These are phyloP conservation scores for Penicillium glabrum DNA, from an alignment of 2,329 filamentous ascomycete genomes.

Conservation along the genomic window DNA sequence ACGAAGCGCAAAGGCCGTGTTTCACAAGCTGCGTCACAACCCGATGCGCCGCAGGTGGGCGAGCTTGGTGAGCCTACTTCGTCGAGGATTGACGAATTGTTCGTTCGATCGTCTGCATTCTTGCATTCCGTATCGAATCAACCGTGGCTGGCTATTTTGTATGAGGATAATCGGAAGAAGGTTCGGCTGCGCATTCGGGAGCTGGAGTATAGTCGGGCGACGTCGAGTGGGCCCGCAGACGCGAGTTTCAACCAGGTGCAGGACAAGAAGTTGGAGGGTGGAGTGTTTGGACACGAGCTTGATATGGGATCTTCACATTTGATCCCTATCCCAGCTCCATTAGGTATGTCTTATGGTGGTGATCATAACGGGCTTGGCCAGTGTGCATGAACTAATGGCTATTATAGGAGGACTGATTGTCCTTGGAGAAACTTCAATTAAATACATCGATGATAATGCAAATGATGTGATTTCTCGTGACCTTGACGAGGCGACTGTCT, in stretches of 20 bases:
- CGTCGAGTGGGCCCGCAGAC: conserved; percentile 46
- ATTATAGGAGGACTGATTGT: conserved; percentile 67
- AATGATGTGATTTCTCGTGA: conserved; percentile 64
- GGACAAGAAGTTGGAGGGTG: conserved; percentile 29
- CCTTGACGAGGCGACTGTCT: conserved; percentile 75
- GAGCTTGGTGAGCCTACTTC: conserved; percentile 63
- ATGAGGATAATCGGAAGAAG: conserved; percentile 61
- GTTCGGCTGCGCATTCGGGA: conserved; percentile 57
- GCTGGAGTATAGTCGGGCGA: conserved; percentile 52
- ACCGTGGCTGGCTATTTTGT: conserved; percentile 64
- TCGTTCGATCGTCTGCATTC: conserved; percentile 66
- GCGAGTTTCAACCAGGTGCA: conserved; percentile 56
- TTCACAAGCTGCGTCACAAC: conserved; percentile 23
- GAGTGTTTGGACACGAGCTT: conserved; percentile 50
- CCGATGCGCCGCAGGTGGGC: conserved; percentile 44
- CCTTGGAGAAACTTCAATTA: conserved; percentile 76
- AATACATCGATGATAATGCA: conserved; percentile 78
- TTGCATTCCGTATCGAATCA: conserved; percentile 55
- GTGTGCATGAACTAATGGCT: conserved; percentile 51
- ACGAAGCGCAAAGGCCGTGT: conserved; percentile 44
- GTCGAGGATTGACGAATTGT: conserved; percentile 65
- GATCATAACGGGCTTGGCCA: not conserved
- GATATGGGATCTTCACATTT: conserved; percentile 62
- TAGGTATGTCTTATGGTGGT: conserved; percentile 38
- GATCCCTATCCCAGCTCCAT: conserved; percentile 60